A percentile compares a stretch with the other conserved stretches of the same genome.
Conservation (phyloP, 1,139 yeast species). For the Yamadazyma dushanensis region DNA sequence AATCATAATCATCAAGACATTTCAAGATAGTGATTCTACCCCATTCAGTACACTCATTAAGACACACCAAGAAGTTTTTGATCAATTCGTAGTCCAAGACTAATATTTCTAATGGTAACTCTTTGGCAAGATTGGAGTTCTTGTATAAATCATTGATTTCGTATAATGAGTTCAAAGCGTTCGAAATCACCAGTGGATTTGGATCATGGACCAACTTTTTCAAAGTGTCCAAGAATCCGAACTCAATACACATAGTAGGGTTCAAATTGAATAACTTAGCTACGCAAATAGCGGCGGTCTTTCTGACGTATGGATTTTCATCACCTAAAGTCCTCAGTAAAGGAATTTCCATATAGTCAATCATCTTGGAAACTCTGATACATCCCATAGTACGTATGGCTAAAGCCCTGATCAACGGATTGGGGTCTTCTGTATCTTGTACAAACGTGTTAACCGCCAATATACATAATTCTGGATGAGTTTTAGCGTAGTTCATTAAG, state of each 20-base stretch:
- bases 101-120: constrained; percentile 32
- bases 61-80: constrained; percentile 70
- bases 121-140: constrained; percentile 42
- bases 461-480: constrained; percentile 93
- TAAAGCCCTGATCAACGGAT: constrained; percentile 91
- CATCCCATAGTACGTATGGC: constrained; percentile 99
- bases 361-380: constrained; percentile 91
- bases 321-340: constrained; percentile 80
- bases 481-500: constrained; percentile 94
- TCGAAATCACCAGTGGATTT: constrained; percentile 97
- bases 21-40: constrained; percentile 89
- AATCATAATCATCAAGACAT: constrained; percentile 72
- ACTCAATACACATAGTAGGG: constrained; percentile 77
- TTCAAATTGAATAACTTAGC: constrained; percentile 91
- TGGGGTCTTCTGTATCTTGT: constrained; percentile 94
- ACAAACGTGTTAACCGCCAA: constrained; percentile 97
- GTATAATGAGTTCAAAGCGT: constrained; percentile 81
- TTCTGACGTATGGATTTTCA: constrained; percentile 95
- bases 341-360: constrained; percentile 92
- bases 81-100: constrained; percentile 47
- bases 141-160: constrained; percentile 69
- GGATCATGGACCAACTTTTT: constrained; percentile 76
- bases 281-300: constrained; percentile 96
- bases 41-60: constrained; percentile 99
- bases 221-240: constrained; percentile 77